A percentile compares a stretch with the other conserved stretches of the same genome.
These are phyloP conservation scores for Davidsoniella neocaledoniae DNA, from an alignment of 2,329 filamentous ascomycete species.

Conservation along the genomic window DNA sequence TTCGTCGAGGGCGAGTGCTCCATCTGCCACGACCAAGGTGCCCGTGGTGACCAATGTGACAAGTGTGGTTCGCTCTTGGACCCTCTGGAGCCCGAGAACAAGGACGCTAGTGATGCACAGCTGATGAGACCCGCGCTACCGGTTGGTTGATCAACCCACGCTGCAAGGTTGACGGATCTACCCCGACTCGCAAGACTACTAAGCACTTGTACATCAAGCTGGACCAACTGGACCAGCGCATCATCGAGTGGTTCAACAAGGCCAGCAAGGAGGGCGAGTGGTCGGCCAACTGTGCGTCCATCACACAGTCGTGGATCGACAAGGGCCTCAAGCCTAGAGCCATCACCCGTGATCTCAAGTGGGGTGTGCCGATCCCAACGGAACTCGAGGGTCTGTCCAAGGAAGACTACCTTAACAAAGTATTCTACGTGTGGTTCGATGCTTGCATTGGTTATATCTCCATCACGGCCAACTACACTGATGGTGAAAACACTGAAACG, in stretches of 20 bases:
- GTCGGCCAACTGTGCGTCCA: constrained; percentile 58
- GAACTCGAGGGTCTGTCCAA: constrained; percentile 32
- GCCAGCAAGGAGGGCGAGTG: constrained; percentile 59
- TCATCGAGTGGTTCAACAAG: constrained; percentile 62
- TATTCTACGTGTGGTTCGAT: constrained; percentile 89
- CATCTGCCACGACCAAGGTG: constrained; percentile 54
- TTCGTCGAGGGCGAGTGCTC: constrained; percentile 70
- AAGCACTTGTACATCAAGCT: constrained; percentile 84
- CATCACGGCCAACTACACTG: constrained; percentile 79
- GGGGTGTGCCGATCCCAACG: constrained; percentile 52
- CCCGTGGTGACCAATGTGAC: constrained; percentile 59
- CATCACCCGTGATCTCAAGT: constrained; percentile 84
- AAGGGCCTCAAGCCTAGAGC: constrained; percentile 73
- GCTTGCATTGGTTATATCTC: constrained; percentile 91
- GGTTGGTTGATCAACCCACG: constrained; percentile 58
- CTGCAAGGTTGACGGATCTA: constrained; percentile 79
- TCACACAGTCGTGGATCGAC: constrained; percentile 66
- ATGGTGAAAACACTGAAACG: constrained; percentile 25
- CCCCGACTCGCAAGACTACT: constrained; percentile 62
- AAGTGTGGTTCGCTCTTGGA: constrained; percentile 57
- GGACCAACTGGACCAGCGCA: constrained; percentile 62
- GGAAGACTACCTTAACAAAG: constrained; percentile 42
- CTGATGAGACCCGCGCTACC: constrained; percentile 21
- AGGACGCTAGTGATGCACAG: constrained; percentile 20
- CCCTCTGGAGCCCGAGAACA: constrained; percentile 39